A percentile compares a stretch with the other conserved stretches of the same genome.
phyloP scores from a whole-genome alignment of 805 yeast species.

The Saccharomycopsis sp. region DNA sequence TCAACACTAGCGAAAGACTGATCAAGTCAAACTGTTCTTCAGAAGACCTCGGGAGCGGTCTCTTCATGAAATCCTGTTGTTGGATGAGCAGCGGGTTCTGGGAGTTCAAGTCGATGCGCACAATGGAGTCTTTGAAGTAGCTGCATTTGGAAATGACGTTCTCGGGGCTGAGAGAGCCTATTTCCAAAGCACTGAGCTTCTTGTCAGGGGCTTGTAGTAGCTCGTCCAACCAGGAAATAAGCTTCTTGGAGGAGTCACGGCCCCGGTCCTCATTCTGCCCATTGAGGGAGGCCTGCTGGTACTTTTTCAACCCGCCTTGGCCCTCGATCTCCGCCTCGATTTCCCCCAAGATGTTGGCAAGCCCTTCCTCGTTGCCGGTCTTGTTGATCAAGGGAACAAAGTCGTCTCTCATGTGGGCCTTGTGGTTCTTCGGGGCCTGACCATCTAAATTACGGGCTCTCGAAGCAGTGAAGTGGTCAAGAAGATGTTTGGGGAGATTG shows the following conservation, averaged over 20 bases:
- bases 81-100: constrained; percentile 55
- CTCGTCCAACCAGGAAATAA: constrained; percentile 62
- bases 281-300: constrained; percentile 76
- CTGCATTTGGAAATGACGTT: constrained; percentile 59
- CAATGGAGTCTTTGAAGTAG: constrained; percentile 38
- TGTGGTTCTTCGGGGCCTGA: too few species aligned
- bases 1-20: constrained; percentile 80
- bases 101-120: constrained; percentile 71
- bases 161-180: constrained; percentile 67
- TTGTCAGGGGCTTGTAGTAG: constrained; percentile 16
- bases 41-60: constrained; percentile 44
- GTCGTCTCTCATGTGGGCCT: too few species aligned
- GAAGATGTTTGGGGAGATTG: too few species aligned
- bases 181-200: constrained; percentile 51
- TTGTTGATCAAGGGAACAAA: too few species aligned
- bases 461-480: too few species aligned
- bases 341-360: constrained; percentile 34
- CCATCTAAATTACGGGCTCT: too few species aligned
- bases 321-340: constrained; percentile 53
- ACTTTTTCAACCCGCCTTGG: constrained; percentile 69
- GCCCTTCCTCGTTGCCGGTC: too few species aligned
- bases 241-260: constrained; percentile 80
- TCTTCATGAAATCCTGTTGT: constrained; percentile 78
- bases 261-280: constrained; percentile 79
- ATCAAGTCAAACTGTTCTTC: constrained; percentile 50